Base-by-base conservation (phyloP, 495 filamentous ascomycete species). In the Haplographium delicatum region DNA sequence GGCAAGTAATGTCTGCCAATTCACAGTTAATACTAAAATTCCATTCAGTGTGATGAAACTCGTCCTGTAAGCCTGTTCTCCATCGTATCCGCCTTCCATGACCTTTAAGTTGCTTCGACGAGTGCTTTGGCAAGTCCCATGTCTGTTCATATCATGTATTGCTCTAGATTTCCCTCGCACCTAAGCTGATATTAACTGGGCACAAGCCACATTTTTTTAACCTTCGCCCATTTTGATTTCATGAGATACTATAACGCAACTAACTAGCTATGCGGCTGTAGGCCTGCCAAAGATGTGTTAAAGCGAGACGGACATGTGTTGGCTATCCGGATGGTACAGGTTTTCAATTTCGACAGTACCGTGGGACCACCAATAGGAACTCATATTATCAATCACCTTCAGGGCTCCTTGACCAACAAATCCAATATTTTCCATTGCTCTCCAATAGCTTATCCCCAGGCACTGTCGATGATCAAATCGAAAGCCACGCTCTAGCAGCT, bases 1-100 rank as follows among this genome's bases (percentile, higher is more conserved):
- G 25, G 40, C 20, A 43, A 15, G 40, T 43, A n/a, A n/a, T 43
- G 13, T 25, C 25, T 22, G 20, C 40, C 9, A 43, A 43, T 22
- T 43, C 25, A 8, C 20, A 43, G 15, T 22, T 25, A 43, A 7
- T 7, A 25, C 5, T 43, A 25, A 25, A 22, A 15, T 15, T 22
- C 19, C 40, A 43, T 43, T 15, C 40, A 43, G 40, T 43, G 40
- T 43, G 40, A 43, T 43, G 40, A 43, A 22, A 43, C 40, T 22
- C 40, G 40, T 22, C 40, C 40, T 8, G 40, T 43, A 43, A 43
- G 40, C 25, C 25, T 22, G 22, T 22, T 22, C 9, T 22, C 25
- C 40, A 43, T 43, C 25, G n/a, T n/a, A n/a, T n/a, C n/a, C n/a
- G n/a, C n/a, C n/a, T n/a, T n/a, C n/a, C n/a, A n/a, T n/a, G n/a